phyloP scores from a whole-genome alignment of 768 basidiomycete species.

The Mycena metata region DNA sequence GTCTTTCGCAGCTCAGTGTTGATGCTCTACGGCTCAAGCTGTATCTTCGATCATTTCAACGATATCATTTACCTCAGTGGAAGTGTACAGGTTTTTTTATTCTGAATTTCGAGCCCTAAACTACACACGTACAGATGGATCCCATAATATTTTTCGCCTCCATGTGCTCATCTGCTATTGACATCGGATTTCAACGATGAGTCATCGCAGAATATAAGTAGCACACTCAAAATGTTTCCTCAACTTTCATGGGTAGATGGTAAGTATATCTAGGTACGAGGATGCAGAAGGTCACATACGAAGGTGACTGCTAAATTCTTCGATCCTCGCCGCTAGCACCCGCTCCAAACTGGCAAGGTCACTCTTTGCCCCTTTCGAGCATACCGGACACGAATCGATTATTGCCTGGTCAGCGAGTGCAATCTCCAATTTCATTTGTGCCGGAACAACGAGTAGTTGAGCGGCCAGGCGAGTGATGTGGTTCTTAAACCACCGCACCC shows the following conservation, averaged over 20 bases:
- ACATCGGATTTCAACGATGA: constrained; percentile 3
- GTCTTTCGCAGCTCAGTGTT: too few relatives aligned
- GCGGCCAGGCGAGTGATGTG: constrained; percentile 5
- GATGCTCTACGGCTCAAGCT: constrained; percentile 1
- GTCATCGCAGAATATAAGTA: constrained; percentile 3
- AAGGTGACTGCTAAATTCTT: constrained; percentile 7
- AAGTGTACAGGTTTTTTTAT: constrained; percentile 6
- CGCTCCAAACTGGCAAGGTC: constrained; percentile 6
- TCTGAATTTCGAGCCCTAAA: constrained; percentile 2
- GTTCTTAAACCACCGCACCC: neutral
- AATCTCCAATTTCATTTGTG: constrained; percentile 1
- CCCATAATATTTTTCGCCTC: constrained; percentile 8
- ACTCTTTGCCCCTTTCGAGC: constrained; percentile 11
- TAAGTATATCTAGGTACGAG: constrained; percentile 8
- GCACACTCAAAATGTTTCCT: neutral
- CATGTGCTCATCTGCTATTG: constrained; percentile 4
- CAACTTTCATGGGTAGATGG: constrained; percentile 8
- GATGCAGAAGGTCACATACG: constrained; percentile 4
- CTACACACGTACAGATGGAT: neutral
- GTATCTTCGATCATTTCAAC: neutral
- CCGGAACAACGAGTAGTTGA: constrained; percentile 3
- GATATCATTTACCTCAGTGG: neutral
- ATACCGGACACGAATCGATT: constrained; percentile 8
- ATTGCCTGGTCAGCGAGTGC: constrained; percentile 7
- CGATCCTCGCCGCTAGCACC: constrained; percentile 3